Percentiles rank a stretch among this genome's conserved stretches.
phyloP scores from a whole-genome alignment of 305 asterid species.

The Fraxinus greggii region DNA sequence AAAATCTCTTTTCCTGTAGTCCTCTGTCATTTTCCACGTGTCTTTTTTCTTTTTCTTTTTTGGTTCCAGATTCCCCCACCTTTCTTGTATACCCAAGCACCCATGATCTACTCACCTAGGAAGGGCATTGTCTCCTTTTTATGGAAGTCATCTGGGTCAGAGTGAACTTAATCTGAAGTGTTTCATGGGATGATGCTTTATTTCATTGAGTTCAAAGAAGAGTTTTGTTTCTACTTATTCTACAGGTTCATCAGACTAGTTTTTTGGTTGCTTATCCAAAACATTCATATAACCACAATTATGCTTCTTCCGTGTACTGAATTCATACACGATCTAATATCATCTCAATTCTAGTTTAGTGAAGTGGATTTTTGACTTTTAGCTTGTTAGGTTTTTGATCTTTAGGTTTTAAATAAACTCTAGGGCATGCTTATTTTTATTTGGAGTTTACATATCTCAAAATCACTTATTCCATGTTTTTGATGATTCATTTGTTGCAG shows the following conservation, averaged over 20 bases:
- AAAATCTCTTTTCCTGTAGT: neutral
- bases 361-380: constrained; percentile 13
- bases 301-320: neutral
- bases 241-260: neutral
- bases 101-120: neutral
- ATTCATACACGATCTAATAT: neutral
- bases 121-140: neutral
- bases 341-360: constrained; percentile 2
- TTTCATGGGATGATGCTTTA: neutral
- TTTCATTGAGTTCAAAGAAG: neutral
- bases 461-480: constrained; percentile 26
- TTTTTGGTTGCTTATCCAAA: neutral
- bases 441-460: constrained; percentile 10
- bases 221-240: neutral
- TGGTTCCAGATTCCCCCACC: neutral
- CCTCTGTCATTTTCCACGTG: neutral
- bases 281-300: constrained; percentile 1
- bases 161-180: neutral
- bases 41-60: too few species aligned
- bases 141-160: neutral
- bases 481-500: constrained; percentile 44
- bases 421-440: neutral
- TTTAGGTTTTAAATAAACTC: constrained; percentile 5
- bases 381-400: constrained; percentile 16
- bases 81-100: neutral